phyloP scores from a whole-genome alignment of 345 rosid genomes.

The Sisymbrium irio region DNA sequence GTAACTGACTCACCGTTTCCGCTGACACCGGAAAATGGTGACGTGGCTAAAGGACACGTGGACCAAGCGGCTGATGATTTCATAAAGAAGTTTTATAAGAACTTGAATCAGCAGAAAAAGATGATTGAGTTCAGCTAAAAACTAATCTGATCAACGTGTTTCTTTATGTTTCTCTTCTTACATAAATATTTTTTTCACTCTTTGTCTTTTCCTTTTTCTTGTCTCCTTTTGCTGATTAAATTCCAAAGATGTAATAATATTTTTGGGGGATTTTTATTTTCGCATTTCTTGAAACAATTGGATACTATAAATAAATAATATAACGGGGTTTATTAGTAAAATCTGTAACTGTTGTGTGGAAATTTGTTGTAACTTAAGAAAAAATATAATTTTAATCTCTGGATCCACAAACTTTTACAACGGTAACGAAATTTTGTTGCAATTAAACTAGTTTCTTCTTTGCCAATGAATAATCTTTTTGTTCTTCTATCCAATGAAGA shows the following conservation, averaged over 20 bases:
- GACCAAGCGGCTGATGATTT: conserved; percentile 86
- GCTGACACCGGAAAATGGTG: conserved; percentile 48
- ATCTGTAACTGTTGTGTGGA: background rate
- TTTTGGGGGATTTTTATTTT: conserved; percentile 24
- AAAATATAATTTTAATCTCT: background rate
- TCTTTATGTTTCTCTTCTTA: conserved; percentile 4
- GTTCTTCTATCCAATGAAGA: background rate
- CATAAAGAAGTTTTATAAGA: conserved; percentile 68
- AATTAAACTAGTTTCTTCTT: background rate
- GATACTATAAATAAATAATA: conserved; percentile 16
- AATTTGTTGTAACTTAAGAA: background rate
- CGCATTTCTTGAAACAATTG: conserved; percentile 12
- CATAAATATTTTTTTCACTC: background rate
- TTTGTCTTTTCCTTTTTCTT: background rate
- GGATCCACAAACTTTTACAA: background rate
- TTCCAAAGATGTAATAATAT: conserved; percentile 30
- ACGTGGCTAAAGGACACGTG: conserved; percentile 47
- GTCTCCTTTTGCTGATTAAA: conserved; percentile 2
- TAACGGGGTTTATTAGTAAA: background rate
- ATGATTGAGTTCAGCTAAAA: conserved; percentile 33
- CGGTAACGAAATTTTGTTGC: background rate
- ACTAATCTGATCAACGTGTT: conserved; percentile 7
- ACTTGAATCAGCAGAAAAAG: conserved; percentile 55
- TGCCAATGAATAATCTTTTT: background rate
- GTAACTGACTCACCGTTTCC: conserved; percentile 97